Percentiles rank a stretch among this genome's conserved stretches.
These are phyloP conservation scores for Magnaporthales sp. DNA, from an alignment of 2,329 filamentous ascomycete species.

Conservation along the genomic window DNA sequence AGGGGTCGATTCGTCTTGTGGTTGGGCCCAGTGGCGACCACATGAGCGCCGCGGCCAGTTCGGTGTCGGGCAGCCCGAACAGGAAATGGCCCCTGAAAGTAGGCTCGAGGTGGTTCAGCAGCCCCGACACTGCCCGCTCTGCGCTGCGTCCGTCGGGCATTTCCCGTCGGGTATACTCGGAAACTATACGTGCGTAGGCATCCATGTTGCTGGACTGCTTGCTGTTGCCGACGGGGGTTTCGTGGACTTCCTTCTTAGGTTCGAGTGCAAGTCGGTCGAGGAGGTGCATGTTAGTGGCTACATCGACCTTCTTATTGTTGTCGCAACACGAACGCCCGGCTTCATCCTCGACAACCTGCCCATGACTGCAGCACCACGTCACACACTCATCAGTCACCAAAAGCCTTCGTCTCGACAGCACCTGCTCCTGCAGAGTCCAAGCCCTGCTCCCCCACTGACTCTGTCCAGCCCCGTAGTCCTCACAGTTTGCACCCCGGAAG, in stretches of 20 bases:
- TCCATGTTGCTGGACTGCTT: constrained; percentile 4
- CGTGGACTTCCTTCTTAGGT: constrained; percentile 14
- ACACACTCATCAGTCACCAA: constrained; percentile 3
- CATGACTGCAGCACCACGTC: constrained; percentile 4
- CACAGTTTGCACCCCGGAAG: neutral
- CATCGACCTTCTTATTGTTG: constrained; percentile 15
- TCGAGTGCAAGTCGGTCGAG: constrained; percentile 16
- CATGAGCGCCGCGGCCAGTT: constrained; percentile 24
- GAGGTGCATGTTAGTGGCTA: constrained; percentile 18
- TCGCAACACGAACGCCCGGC: neutral
- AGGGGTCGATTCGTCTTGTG: neutral
- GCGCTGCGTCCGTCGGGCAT: constrained; percentile 19
- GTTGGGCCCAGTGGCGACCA: constrained; percentile 17
- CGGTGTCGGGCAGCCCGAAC: constrained; percentile 21
- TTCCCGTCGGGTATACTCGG: constrained; percentile 17
- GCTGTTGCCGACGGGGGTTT: neutral
- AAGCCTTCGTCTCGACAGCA: neutral
- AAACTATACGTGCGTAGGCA: neutral
- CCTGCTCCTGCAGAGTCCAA: constrained; percentile 5
- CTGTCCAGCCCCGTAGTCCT: neutral
- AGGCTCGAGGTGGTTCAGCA: constrained; percentile 17
- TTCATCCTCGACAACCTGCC: constrained; percentile 2
- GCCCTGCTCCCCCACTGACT: neutral
- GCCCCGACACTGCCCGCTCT: constrained; percentile 23
- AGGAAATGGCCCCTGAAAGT: constrained; percentile 17